These are phyloP conservation scores for Lodderomyces metapsilosis DNA, from an alignment of 1,139 yeast species.

Conservation along the genomic window DNA sequence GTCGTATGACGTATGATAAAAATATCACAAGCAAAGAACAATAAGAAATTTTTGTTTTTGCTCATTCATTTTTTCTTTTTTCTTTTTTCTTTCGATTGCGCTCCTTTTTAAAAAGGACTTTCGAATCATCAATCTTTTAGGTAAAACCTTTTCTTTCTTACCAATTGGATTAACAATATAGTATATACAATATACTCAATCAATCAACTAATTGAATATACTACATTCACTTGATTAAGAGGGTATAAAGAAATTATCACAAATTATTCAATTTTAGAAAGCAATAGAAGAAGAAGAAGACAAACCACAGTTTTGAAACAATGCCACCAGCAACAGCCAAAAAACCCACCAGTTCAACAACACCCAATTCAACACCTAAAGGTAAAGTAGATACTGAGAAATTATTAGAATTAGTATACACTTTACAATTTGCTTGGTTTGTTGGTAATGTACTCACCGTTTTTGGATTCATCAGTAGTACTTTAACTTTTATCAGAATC, in stretches of 20 bases:
- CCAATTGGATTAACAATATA: too few relatives aligned
- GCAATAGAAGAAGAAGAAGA: background rate
- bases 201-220: background rate
- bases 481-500: conserved; percentile 41
- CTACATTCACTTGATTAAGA: too few relatives aligned
- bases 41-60: background rate
- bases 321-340: conserved; percentile 8
- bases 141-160: background rate
- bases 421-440: conserved; percentile 64
- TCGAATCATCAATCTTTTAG: background rate
- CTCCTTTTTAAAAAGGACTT: background rate
- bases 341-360: conserved; percentile 5
- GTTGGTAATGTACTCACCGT: conserved; percentile 71
- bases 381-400: conserved; percentile 13
- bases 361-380: conserved; percentile 9
- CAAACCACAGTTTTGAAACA: background rate
- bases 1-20: conserved; percentile 1
- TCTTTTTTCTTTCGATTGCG: background rate
- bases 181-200: background rate
- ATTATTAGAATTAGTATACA: conserved; percentile 17
- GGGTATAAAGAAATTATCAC: too few relatives aligned
- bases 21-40: background rate
- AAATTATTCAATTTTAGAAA: too few relatives aligned
- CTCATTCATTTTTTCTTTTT: background rate
- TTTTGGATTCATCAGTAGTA: conserved; percentile 50